Evolutionary conservation across 176 grass and related monocot genomes (phyloP), one percentile per base, ranked within the genome.

Genomic region (Elymus sibiricus): DNA sequence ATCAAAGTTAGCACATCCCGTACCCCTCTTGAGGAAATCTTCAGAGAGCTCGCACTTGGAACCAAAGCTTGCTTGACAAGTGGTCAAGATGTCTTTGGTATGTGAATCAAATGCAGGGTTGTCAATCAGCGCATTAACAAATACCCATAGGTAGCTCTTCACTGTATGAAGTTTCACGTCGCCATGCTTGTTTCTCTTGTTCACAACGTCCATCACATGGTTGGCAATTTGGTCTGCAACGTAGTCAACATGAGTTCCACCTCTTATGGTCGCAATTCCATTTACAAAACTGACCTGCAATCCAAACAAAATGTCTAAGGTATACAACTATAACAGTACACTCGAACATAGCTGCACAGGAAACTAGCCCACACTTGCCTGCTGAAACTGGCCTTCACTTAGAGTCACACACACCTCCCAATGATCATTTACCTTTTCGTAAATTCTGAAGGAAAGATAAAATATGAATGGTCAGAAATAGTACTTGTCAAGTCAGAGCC

Each of bases 101-200:
- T 98, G 95, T 72, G 95, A 98, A 84, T 98, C 95, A 16, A 98
- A 98, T 11, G 95, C 95, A 1, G 95, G 95, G 73, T 98, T 98
- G 78, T 98, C 86, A 78, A 98, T 92, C 7, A 98, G 93, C 0
- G 88, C 87, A 79, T 95, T 98, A 83, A 98, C 95, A 83, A 98
- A 98, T 14, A 98, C 89, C 95, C 95, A 98, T 11, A 98, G 44
- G 76, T 98, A 87, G 84, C 49, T 87, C 86, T 90, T 98, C 64
- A 89, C 93, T 6, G 92, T 90, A 29, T 98, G 93, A 21, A 49
- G 17, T 62, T 95, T 98, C 83, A 98, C 77, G 82, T 98, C 88
- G 34, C 93, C 95, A 74, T 93, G 63, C 86, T 98, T n/a, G n/a
- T n/a, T n/a, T n/a, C n/a, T n/a, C n/a, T n/a, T n/a, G n/a, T n/a